Conservation (phyloP, 2,329 filamentous ascomycete genomes). For the Arthrobotrys megalospora region DNA sequence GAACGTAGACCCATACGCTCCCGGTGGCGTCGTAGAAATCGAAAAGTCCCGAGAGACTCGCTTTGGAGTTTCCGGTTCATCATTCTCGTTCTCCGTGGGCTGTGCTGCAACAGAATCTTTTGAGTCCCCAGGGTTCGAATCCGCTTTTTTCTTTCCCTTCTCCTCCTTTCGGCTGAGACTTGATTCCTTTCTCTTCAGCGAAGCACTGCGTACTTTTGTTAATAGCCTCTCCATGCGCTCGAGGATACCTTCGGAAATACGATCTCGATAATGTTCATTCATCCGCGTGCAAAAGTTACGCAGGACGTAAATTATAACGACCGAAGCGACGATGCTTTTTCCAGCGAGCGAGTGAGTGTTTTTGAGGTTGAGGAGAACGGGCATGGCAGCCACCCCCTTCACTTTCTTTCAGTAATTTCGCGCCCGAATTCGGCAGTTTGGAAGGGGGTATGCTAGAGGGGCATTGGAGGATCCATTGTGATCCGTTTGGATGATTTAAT, state of each 20-base stretch:
- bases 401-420: neutral
- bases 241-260: conserved; percentile 22
- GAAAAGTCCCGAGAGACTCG: conserved; percentile 40
- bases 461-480: neutral
- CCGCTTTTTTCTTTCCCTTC: conserved; percentile 6
- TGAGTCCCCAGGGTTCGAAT: neutral
- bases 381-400: neutral
- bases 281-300: conserved; percentile 37
- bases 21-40: conserved; percentile 41
- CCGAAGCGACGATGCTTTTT: conserved; percentile 28
- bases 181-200: conserved; percentile 28
- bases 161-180: conserved; percentile 1
- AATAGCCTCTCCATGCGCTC: conserved; percentile 48
- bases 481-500: neutral
- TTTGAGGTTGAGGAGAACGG: neutral
- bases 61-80: conserved; percentile 1
- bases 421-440: neutral
- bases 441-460: neutral
- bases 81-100: neutral
- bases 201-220: conserved; percentile 31
- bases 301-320: conserved; percentile 47
- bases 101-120: neutral
- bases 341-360: conserved; percentile 8
- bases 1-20: conserved; percentile 37
- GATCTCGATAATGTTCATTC: neutral